Conservation (phyloP, 2,329 filamentous ascomycete genomes). For the Penicillium sp. region DNA sequence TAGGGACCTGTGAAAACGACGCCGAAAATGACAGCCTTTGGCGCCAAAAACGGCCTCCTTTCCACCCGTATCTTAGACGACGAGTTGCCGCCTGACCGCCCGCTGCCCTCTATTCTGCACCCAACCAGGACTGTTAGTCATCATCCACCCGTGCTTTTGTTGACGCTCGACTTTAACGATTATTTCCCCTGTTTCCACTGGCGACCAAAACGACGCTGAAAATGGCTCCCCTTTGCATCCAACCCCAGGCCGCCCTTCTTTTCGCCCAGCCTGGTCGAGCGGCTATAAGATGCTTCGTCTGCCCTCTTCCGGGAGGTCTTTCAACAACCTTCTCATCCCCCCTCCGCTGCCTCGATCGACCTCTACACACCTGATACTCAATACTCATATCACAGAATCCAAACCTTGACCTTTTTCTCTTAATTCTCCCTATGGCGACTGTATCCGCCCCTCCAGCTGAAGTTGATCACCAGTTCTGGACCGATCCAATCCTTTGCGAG, state of each 20-base stretch:
- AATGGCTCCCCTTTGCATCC: constrained; percentile 16
- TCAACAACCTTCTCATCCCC: too few species aligned
- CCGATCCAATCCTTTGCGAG: constrained; percentile 24
- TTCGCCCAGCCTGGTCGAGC: constrained; percentile 1
- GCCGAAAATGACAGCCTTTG: constrained; percentile 20
- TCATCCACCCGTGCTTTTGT: too few species aligned
- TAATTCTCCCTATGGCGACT: too few species aligned
- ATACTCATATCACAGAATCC: too few species aligned
- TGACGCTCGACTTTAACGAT: constrained; percentile 3
- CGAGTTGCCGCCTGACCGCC: constrained; percentile 15
- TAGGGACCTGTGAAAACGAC: constrained; percentile 19
- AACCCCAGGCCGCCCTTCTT: constrained; percentile 2
- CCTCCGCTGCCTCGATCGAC: too few species aligned
- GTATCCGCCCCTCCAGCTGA: too few species aligned
- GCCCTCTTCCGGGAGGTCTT: constrained; percentile 3
- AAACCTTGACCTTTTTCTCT: too few species aligned
- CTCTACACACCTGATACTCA: too few species aligned
- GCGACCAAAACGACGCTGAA: constrained; percentile 15
- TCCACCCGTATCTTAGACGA: constrained; percentile 17
- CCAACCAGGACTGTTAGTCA: too few species aligned
- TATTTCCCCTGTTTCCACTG: constrained; percentile 15
- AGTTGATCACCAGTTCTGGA: constrained; percentile 25
- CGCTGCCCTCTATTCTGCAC: constrained; percentile 23
- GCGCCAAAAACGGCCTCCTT: constrained; percentile 20
- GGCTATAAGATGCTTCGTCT: constrained; percentile 14